phyloP scores from a whole-genome alignment of 306 rosid species.

The Fagus sylvatica region DNA sequence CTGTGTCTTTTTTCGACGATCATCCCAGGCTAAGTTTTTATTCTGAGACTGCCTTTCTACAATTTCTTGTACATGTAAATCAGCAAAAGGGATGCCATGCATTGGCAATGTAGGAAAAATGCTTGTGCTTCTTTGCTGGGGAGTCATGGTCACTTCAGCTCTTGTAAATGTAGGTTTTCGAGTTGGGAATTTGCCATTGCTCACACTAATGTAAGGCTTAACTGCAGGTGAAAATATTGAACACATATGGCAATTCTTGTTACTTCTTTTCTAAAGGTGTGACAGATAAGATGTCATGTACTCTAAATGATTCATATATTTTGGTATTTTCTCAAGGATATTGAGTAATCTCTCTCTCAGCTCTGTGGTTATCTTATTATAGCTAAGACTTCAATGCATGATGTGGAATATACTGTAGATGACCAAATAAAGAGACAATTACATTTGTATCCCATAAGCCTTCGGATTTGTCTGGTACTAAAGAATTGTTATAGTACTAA shows the following conservation, averaged over 20 bases:
- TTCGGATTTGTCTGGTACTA: too few relatives aligned
- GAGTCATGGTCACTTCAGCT: conserved; percentile 33
- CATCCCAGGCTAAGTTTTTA: background rate
- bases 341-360: too few relatives aligned
- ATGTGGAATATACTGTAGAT: too few relatives aligned
- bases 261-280: background rate
- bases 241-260: conserved; percentile 24
- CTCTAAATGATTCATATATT: background rate
- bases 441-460: too few relatives aligned
- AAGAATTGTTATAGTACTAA: too few relatives aligned
- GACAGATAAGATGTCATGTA: background rate
- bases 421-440: too few relatives aligned
- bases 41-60: conserved; percentile 59
- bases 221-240: conserved; percentile 21
- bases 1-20: conserved; percentile 3
- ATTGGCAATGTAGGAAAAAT: conserved; percentile 22
- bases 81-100: conserved; percentile 40
- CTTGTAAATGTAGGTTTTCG: conserved; percentile 2
- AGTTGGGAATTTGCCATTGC: conserved; percentile 8
- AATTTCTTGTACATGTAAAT: conserved; percentile 57
- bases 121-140: conserved; percentile 20
- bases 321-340: background rate
- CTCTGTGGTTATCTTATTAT: too few relatives aligned
- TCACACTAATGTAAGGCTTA: conserved; percentile 13
- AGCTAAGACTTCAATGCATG: too few relatives aligned